Percentiles rank a stretch among this genome's conserved stretches.
Conservation (phyloP, 2,329 filamentous ascomycete species). For the Fusarium zealandicum region DNA sequence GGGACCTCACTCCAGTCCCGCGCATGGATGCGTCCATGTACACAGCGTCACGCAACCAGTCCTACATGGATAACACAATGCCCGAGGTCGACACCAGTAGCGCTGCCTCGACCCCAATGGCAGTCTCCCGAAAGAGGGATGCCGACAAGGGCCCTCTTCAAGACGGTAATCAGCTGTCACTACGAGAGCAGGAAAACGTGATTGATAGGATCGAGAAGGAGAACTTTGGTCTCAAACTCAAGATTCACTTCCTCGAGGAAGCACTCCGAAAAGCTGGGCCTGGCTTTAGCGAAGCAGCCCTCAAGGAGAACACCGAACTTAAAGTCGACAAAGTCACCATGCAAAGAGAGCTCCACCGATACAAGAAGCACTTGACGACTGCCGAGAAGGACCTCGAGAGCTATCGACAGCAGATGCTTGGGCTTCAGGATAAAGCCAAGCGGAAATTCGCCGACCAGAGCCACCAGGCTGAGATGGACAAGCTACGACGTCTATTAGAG, state of each 20-base stretch:
- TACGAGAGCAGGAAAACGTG: conserved; percentile 93
- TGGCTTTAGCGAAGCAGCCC: conserved; percentile 85
- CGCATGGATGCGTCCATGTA: conserved; percentile 76
- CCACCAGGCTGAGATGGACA: conserved; percentile 67
- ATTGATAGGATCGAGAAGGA: conserved; percentile 98
- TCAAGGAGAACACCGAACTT: conserved; percentile 94
- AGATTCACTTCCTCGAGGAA: conserved; percentile 96
- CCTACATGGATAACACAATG: conserved; percentile 72
- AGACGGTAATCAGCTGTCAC: conserved; percentile 87
- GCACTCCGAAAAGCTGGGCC: conserved; percentile 86
- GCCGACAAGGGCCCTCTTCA: conserved; percentile 74
- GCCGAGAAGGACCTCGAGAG: conserved; percentile 88
- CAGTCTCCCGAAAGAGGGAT: conserved; percentile 68
- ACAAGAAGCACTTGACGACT: conserved; percentile 81
- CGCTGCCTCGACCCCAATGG: conserved; percentile 81
- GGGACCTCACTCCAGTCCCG: conserved; percentile 78
- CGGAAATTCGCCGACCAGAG: conserved; percentile 76
- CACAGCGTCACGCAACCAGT: conserved; percentile 69
- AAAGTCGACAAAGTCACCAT: conserved; percentile 93
- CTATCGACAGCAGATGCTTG: conserved; percentile 81
- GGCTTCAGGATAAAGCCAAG: conserved; percentile 83
- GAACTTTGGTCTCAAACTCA: conserved; percentile 95
- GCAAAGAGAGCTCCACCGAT: conserved; percentile 83
- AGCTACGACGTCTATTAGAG: conserved; percentile 63
- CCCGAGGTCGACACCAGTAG: conserved; percentile 82